phyloP scores from a whole-genome alignment of 805 yeast genomes.

The Candida hispaniensis region DNA sequence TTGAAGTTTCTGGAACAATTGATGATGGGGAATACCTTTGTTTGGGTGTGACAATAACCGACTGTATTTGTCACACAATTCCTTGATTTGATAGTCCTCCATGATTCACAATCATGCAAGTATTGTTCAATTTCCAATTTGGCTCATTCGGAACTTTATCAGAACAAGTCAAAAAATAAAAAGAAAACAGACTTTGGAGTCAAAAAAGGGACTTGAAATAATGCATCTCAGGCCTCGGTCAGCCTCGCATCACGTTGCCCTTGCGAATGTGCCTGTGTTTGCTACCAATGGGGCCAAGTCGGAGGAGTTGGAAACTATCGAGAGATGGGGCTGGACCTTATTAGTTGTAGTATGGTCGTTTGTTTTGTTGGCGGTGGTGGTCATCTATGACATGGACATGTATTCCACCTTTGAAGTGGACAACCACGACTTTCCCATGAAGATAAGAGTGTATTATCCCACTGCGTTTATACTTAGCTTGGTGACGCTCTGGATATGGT shows the following conservation, averaged over 20 bases:
- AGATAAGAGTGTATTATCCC: constrained; percentile 32
- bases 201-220: background rate
- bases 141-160: background rate
- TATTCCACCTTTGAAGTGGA: constrained; percentile 18
- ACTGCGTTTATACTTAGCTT: constrained; percentile 29
- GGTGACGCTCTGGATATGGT: constrained; percentile 52
- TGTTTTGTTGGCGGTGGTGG: constrained; percentile 15
- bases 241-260: constrained; percentile 13
- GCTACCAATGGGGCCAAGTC: no score
- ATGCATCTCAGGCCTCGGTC: constrained; percentile 15
- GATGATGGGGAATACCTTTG: no score
- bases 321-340: constrained; percentile 16
- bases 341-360: constrained; percentile 17
- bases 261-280: no score
- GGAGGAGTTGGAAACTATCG: constrained; percentile 7
- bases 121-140: no score
- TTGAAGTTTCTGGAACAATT: no score
- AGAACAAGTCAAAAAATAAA: background rate
- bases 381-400: constrained; percentile 12
- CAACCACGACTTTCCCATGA: constrained; percentile 32
- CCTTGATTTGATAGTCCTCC: no score
- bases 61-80: no score
- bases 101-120: no score
- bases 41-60: no score
- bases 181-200: background rate